These are phyloP conservation scores for Kazachstania sp. DNA, from an alignment of 1,139 yeast species.

Conservation along the genomic window DNA sequence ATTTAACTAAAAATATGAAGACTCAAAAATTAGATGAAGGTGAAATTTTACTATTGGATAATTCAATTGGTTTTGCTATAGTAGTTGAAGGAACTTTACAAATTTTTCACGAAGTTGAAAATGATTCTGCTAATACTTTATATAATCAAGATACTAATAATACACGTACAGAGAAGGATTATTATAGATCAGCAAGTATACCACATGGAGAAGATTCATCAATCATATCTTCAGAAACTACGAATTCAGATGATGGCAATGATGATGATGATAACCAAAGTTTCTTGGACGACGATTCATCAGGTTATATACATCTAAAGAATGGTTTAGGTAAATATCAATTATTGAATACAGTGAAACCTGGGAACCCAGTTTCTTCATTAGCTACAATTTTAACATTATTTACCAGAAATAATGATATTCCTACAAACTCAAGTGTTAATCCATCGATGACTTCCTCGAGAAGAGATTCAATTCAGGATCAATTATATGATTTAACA, in stretches of 20 bases:
- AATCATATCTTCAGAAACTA: neutral
- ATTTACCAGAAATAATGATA: constrained; percentile 35
- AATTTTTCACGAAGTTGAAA: constrained; percentile 54
- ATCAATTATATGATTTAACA: neutral
- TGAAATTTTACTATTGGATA: constrained; percentile 66
- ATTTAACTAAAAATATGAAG: constrained; percentile 82
- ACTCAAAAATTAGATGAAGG: constrained; percentile 76
- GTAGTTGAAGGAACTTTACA: constrained; percentile 92
- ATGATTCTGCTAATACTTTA: constrained; percentile 8
- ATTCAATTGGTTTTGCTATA: constrained; percentile 74
- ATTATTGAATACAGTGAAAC: constrained; percentile 71
- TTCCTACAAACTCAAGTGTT: neutral
- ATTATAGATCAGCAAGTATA: neutral
- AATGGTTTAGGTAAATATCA: constrained; percentile 44
- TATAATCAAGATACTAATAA: constrained; percentile 4
- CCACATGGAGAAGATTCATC: neutral
- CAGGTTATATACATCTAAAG: constrained; percentile 39
- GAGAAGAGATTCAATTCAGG: neutral
- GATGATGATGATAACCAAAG: neutral
- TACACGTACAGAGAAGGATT: neutral
- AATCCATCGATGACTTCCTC: neutral
- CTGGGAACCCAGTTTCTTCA: constrained; percentile 84
- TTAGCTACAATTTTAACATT: constrained; percentile 70
- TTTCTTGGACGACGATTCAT: constrained; percentile 1
- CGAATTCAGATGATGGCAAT: neutral